phyloP scores from a whole-genome alignment of 768 basidiomycete genomes.

The Steccherinum ochraceum region DNA sequence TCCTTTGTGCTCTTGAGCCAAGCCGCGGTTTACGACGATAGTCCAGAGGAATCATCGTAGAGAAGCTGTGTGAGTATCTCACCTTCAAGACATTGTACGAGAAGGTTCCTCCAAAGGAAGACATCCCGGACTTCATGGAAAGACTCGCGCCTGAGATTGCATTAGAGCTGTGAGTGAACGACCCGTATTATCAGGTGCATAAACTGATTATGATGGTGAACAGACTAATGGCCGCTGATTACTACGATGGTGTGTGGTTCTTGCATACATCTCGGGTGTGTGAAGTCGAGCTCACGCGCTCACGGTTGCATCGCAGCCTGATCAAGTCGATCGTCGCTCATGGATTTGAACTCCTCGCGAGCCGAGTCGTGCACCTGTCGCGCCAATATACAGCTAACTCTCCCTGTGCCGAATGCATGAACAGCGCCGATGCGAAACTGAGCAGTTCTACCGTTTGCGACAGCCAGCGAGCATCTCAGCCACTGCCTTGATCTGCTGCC shows the following conservation, averaged over 20 bases:
- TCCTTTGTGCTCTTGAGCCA: background rate
- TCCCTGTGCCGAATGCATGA: too few species aligned
- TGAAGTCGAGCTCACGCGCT: too few species aligned
- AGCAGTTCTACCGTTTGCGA: too few species aligned
- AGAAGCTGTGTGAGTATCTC: conserved; percentile 89
- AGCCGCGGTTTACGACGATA: background rate
- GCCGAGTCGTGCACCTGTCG: too few species aligned
- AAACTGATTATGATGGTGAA: background rate
- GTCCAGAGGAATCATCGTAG: conserved; percentile 56
- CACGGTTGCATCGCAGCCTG: too few species aligned
- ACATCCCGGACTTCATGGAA: conserved; percentile 79
- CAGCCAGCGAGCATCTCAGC: too few species aligned
- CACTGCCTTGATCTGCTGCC: too few species aligned
- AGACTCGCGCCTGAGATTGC: conserved; percentile 84
- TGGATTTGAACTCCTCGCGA: too few species aligned
- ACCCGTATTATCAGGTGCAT: background rate
- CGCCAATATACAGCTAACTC: too few species aligned
- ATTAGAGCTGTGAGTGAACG: conserved; percentile 70
- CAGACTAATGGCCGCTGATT: conserved; percentile 59
- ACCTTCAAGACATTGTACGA: conserved; percentile 78
- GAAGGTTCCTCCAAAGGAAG: conserved; percentile 63
- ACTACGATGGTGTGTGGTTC: conserved; percentile 56
- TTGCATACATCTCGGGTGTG: too few species aligned
- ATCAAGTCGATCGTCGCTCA: too few species aligned
- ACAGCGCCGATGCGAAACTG: too few species aligned